Evolutionary conservation across 139 green algal genomes (phyloP).

Genomic region (Coelastrella sp.): DNA sequence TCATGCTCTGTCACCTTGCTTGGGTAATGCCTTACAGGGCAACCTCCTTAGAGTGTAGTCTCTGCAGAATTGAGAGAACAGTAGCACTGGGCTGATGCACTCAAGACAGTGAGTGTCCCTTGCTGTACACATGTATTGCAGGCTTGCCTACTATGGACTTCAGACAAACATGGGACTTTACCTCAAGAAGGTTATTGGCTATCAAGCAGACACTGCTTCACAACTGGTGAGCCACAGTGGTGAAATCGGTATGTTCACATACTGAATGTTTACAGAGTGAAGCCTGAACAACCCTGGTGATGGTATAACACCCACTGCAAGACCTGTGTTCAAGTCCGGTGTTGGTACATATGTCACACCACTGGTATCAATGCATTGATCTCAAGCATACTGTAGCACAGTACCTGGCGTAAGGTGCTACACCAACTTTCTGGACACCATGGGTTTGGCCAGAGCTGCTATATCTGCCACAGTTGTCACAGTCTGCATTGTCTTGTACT

Average conservation of each 20-base stretch:
- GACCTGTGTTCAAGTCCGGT: neutral
- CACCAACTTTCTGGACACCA: too few relatives aligned
- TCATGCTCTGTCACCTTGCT: too few relatives aligned
- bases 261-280: neutral
- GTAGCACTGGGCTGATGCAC: too few relatives aligned
- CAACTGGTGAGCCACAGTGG: conserved; percentile 35
- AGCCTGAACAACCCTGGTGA: neutral
- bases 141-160: conserved; percentile 56
- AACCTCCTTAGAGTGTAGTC: too few relatives aligned
- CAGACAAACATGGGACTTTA: conserved; percentile 88
- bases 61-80: too few relatives aligned
- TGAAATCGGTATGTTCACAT: too few relatives aligned
- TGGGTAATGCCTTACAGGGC: too few relatives aligned
- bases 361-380: neutral
- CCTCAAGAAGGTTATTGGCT: conserved; percentile 57
- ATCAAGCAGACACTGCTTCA: conserved; percentile 35
- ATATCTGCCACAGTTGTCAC: too few relatives aligned
- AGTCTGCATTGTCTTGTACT: neutral
- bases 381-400: neutral
- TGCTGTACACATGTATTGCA: neutral
- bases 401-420: too few relatives aligned
- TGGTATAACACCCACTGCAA: neutral
- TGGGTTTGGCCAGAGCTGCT: too few relatives aligned
- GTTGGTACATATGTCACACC: neutral
- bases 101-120: neutral